phyloP scores from a whole-genome alignment of 2,329 filamentous ascomycete genomes.

The Colletotrichum endophyticum region DNA sequence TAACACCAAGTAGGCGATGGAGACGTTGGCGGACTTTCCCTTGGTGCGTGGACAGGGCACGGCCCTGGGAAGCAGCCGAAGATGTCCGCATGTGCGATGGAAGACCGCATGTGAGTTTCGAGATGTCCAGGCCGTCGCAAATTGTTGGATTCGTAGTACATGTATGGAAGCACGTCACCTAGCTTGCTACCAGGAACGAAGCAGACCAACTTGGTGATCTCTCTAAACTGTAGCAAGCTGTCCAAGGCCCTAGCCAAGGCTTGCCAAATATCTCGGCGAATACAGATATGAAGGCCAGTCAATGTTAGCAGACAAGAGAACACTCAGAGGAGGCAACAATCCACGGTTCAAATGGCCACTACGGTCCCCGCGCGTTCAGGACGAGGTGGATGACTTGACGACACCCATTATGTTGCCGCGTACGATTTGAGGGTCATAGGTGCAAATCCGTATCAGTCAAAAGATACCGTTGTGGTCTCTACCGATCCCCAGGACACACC shows the following conservation, averaged over 20 bases:
- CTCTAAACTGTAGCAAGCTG: fast-evolving
- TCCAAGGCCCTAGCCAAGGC: fast-evolving
- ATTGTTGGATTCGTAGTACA: background rate
- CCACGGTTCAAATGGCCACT: background rate
- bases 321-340: background rate
- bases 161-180: background rate
- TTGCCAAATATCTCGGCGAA: background rate
- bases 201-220: background rate
- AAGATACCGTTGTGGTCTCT: background rate
- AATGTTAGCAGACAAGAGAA: background rate
- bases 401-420: background rate
- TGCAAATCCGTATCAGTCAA: background rate
- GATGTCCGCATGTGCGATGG: background rate
- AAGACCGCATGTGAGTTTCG: background rate
- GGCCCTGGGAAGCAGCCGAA: background rate
- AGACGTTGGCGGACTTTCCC: background rate
- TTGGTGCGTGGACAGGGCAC: background rate
- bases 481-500: fast-evolving
- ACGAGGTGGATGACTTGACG: background rate
- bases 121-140: too few species aligned
- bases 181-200: background rate
- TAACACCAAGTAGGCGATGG: background rate
- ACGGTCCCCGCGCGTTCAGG: background rate
- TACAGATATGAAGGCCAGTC: background rate
- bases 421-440: background rate